Base-by-base conservation (phyloP, 1,284 basidiomycete species). In the Neolentinus lepideus region DNA sequence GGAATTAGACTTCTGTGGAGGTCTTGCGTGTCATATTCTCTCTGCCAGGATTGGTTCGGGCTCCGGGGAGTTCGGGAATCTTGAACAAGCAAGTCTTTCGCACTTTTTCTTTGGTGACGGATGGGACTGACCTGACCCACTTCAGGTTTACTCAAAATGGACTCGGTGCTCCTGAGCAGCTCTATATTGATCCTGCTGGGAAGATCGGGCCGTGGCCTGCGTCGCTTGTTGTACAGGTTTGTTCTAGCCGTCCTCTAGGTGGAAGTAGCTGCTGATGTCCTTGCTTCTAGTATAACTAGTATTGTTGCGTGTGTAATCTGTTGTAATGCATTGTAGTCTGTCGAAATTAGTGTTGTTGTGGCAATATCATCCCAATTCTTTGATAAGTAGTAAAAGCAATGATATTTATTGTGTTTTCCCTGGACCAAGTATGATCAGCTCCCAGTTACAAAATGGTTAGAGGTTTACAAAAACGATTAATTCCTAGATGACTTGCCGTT, bases 11-110 rank as follows among this genome's bases (percentile, higher is more conserved):
- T 8, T 66, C 75, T 22, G 74, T 78, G 4, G 61, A 66, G 24
- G 71, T 83, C 14, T 66, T 85, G 16, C 71, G 72, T 3, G 68
- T 70, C 14, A 74, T 85, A 29, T 77, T 87, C 58, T 67, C 66
- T 22, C 67, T 83, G 48, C 72, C 73, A 54, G 69, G 75, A 45
- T 43, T 86, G 25, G 66, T 69, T 54, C 69, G 77, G 22, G 78
- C 70, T 2, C 69, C 76, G 24, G 76, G 76, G 1, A 57, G 60
- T 3, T 75, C 77, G 14, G 83, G 83, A 33, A 57, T 60, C 14
- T 70, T 85, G 53, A 71, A 71, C 16, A 66, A 66, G 68, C 67
- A 54, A 26, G 61, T 55, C 3, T 6, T 29, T 19, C 26, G n/a
- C n/a, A n/a, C n/a, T n/a, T n/a, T n/a, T 36, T n/a, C 29, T 11